Conservation (phyloP, 2,329 filamentous ascomycete species). For the Exophiala spinifera region DNA sequence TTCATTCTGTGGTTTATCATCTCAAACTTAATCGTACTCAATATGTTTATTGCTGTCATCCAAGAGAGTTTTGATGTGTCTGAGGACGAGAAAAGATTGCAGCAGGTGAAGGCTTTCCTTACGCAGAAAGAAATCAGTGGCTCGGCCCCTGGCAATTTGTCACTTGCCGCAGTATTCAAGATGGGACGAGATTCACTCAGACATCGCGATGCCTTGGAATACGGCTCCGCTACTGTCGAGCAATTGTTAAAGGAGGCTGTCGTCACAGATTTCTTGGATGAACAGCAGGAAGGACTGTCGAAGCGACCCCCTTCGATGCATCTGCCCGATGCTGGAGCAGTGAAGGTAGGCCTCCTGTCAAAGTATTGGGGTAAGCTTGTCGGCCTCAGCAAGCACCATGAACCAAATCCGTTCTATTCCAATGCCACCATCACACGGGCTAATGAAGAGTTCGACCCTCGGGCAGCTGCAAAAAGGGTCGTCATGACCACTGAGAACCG, state of each 20-base stretch:
- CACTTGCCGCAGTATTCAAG: conserved; percentile 68
- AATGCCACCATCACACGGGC: conserved; percentile 67
- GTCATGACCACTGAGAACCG: conserved; percentile 78
- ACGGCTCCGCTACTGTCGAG: conserved; percentile 86
- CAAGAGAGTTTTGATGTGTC: conserved; percentile 99
- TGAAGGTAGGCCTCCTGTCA: conserved; percentile 59
- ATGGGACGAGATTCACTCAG: conserved; percentile 59
- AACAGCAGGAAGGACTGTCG: conserved; percentile 47
- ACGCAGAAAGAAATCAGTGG: conserved; percentile 81
- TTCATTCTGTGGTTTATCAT: conserved; percentile 95
- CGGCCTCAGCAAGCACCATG: conserved; percentile 58
- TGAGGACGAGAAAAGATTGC: conserved; percentile 93
- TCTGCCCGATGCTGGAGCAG: conserved; percentile 40
- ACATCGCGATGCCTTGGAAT: conserved; percentile 79
- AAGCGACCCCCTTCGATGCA: conserved; percentile 31
- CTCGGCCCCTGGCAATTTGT: conserved; percentile 64
- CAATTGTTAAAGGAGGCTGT: conserved; percentile 97
- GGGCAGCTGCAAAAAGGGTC: conserved; percentile 85
- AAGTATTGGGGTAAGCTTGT: conserved; percentile 61
- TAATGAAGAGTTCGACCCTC: conserved; percentile 77
- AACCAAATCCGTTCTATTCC: conserved; percentile 94
- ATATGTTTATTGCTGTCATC: conserved; percentile 99
- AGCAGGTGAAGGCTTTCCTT: conserved; percentile 93
- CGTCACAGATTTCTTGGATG: conserved; percentile 89
- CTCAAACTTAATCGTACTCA: conserved; percentile 90